Evolutionary conservation across 2,329 filamentous ascomycete species (phyloP).

Genomic region (Podosphaera fusca): DNA sequence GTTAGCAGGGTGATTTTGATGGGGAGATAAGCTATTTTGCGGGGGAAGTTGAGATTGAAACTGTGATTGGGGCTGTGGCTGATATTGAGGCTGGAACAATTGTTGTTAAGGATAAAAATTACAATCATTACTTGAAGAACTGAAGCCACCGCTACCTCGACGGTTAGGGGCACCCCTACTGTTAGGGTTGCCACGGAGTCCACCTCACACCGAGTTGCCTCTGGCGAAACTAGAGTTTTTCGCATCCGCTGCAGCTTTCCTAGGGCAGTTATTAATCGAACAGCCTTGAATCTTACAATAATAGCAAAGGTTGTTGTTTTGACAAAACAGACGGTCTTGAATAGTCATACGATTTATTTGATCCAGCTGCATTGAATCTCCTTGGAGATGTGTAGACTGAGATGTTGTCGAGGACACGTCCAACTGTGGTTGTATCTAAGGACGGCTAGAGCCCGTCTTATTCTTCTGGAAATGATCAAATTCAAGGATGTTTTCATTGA

Average conservation of each 20-base stretch:
- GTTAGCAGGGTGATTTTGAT: not conserved
- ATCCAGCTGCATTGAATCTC: not conserved
- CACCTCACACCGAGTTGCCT: not conserved
- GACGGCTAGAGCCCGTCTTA: not conserved
- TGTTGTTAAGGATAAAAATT: conserved; percentile 28
- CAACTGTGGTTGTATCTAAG: not conserved
- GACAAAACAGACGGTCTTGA: not conserved
- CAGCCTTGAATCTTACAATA: not conserved
- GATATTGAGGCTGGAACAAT: conserved; percentile 17
- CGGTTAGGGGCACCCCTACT: too few relatives aligned
- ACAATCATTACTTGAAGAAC: conserved; percentile 11
- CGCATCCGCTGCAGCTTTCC: not conserved
- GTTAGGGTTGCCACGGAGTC: too few relatives aligned
- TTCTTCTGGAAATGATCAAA: not conserved
- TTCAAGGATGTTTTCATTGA: not conserved
- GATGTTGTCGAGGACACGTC: not conserved
- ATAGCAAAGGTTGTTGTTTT: not conserved
- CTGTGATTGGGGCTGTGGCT: conserved; percentile 3
- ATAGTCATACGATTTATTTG: not conserved
- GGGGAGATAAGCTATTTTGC: not conserved
- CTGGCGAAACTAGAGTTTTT: not conserved
- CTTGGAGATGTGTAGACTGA: not conserved
- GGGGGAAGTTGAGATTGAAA: not conserved
- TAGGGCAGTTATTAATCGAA: not conserved
- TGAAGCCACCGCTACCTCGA: too few relatives aligned